Evolutionary conservation across 106 monocot genomes (phyloP).

Genomic region (Posidonia australis): DNA sequence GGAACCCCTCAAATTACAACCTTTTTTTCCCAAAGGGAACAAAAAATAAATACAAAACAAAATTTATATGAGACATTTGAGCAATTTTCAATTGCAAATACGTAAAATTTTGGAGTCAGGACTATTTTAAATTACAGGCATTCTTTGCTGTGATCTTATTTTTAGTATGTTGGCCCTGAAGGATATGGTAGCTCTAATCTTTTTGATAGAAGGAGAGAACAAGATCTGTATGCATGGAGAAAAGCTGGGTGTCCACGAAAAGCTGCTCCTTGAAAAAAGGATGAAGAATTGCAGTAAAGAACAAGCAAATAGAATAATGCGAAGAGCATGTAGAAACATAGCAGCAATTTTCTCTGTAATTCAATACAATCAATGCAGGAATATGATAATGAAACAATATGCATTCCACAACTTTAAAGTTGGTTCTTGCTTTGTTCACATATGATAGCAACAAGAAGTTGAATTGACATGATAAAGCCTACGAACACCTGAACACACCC

Average conservation of each 20-base stretch:
- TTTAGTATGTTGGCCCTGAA: not conserved
- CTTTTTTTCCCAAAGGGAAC: not conserved
- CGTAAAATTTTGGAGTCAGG: not conserved
- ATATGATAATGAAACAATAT: too few species aligned
- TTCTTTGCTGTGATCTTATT: not conserved
- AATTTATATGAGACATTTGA: not conserved
- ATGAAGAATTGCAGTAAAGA: not conserved
- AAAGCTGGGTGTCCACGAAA: constrained; percentile 94
- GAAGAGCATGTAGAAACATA: not conserved
- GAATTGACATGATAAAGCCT: too few species aligned
- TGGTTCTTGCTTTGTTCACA: too few species aligned
- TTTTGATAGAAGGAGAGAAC: constrained; percentile 95
- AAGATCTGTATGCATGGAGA: constrained; percentile 93
- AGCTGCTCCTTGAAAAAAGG: constrained; percentile 38
- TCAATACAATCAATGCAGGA: too few species aligned
- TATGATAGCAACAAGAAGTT: too few species aligned
- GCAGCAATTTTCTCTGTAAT: too few species aligned
- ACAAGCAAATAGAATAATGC: not conserved
- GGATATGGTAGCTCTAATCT: constrained; percentile 30
- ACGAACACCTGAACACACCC: too few species aligned
- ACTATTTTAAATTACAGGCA: not conserved
- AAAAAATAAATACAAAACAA: not conserved
- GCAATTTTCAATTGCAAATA: constrained; percentile 2
- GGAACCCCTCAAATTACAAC: not conserved
- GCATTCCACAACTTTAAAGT: too few species aligned